Evolutionary conservation across 2,329 filamentous ascomycete genomes (phyloP), one percentile per base, ranked within the genome.

Genomic region (Rutstroemia sp.): DNA sequence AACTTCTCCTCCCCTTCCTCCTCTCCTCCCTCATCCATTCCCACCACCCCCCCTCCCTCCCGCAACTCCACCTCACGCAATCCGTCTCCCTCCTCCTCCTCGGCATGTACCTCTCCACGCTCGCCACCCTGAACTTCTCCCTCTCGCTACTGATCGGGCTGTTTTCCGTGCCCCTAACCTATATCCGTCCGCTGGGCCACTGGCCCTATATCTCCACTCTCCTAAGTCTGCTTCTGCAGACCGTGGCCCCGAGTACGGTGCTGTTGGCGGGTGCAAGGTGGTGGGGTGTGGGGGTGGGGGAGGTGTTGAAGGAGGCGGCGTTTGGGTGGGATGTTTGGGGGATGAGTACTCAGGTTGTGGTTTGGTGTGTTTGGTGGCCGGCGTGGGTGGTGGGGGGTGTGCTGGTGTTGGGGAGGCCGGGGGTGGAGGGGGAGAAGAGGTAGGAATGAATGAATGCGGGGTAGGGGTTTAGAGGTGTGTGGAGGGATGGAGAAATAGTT

Each of bases 341-440:
- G 1, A 83, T 94, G 79, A 95, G 91, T 75, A 95, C 91, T 1
- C 86, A 89, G 58, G 83, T 96, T 17, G 83, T 95, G 10, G 80
- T 96, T n/a, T 96, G 91, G 89, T 88, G 90, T 69, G 84, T 96
- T 45, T 96, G 92, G 92, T 94, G 90, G 87, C 92, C 92, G 0
- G 90, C 89, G 7, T 96, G 92, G 92, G 71, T 94, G 39, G 80
- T 84, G 6, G 88, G 80, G 2, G 74, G 76, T 57, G 70, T 84
- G 5, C 73, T 80, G 23, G 75, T 84, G 46, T 71, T 82, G 54
- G 78, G 78, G 10, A 61, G 49, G 21, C 68, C 67, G 10, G 44
- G 53, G 41, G 47, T 38, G 34, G 48, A 56, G 34, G 42, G 30
- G 14, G 53, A 34, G n/a, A 45, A 30, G 41, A 19, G 27, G 42